These are phyloP conservation scores for Isabelozyma heimii DNA, from an alignment of 805 yeast species.

Conservation along the genomic window DNA sequence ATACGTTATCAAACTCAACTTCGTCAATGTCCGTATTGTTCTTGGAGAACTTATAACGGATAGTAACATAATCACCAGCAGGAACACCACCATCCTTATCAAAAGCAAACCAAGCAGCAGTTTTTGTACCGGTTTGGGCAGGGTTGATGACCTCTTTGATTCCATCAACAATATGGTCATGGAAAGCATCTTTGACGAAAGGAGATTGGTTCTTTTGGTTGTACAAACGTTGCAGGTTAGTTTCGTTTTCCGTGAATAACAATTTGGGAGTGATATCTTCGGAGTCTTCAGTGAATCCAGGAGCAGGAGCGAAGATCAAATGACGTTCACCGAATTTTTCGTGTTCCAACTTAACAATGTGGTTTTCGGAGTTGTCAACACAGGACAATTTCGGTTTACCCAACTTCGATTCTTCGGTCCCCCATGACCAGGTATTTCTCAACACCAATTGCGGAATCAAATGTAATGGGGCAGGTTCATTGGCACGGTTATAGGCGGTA, in stretches of 20 bases:
- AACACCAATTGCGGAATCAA: constrained; percentile 79
- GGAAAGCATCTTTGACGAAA: constrained; percentile 88
- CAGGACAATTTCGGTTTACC: constrained; percentile 49
- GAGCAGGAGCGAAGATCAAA: constrained; percentile 77
- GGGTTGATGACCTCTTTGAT: constrained; percentile 67
- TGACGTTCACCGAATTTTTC: constrained; percentile 65
- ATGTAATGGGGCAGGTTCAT: constrained; percentile 83
- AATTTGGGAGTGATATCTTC: constrained; percentile 74
- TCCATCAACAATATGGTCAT: constrained; percentile 70
- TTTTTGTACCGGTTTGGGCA: constrained; percentile 69
- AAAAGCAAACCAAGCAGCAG: constrained; percentile 80
- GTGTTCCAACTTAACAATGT: constrained; percentile 60
- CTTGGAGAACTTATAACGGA: constrained; percentile 69
- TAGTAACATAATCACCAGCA: constrained; percentile 81
- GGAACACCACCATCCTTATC: constrained; percentile 77
- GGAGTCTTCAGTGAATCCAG: constrained; percentile 58
- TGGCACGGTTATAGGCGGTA: constrained; percentile 84
- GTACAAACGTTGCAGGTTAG: constrained; percentile 70
- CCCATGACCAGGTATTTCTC: constrained; percentile 96
- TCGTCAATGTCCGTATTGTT: constrained; percentile 56
- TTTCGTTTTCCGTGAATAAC: constrained; percentile 86
- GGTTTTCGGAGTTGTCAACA: constrained; percentile 35
- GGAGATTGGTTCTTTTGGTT: constrained; percentile 52
- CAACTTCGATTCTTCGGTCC: constrained; percentile 46
- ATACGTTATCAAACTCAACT: constrained; percentile 64